Evolutionary conservation across 768 basidiomycete species (phyloP).

Genomic region (Fistulinella prunicolor): DNA sequence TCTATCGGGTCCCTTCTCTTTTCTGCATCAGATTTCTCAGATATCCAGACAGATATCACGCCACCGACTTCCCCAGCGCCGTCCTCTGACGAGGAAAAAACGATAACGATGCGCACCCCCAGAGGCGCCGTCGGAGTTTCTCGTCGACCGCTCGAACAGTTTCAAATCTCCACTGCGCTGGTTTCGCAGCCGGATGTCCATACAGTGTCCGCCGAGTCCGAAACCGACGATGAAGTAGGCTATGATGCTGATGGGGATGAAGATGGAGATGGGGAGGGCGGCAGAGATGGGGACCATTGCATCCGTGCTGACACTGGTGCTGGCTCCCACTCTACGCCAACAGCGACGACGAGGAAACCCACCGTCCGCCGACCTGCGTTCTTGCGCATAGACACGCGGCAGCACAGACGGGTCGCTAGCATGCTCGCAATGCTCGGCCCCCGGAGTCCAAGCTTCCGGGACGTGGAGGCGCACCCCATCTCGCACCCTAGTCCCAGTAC

Average conservation of each 20-base stretch:
- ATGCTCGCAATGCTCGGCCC: conserved; percentile 21
- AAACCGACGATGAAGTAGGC: conserved; percentile 18
- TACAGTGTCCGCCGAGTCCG: no score
- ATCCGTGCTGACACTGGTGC: not conserved
- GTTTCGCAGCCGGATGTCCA: not conserved
- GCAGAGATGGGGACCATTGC: no score
- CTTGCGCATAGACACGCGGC: conserved; percentile 25
- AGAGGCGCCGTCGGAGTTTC: conserved; percentile 14
- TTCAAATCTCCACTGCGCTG: not conserved
- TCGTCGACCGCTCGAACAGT: conserved; percentile 6
- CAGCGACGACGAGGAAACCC: not conserved
- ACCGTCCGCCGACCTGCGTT: conserved; percentile 12
- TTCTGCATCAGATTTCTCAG: conserved; percentile 14
- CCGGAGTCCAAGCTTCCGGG: not conserved
- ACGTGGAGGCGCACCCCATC: not conserved
- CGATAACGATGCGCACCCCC: not conserved
- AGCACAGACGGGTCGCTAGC: conserved; percentile 24
- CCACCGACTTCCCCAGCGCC: conserved; percentile 18
- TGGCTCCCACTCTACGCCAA: not conserved
- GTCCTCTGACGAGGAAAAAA: conserved; percentile 3
- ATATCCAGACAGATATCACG: conserved; percentile 18
- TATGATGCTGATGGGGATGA: conserved; percentile 26
- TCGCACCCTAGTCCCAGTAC: not conserved
- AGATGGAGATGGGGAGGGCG: not conserved
- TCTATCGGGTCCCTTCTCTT: conserved; percentile 12